Base-by-base conservation (phyloP, 805 yeast genomes). In the Clavispora asparagi region DNA sequence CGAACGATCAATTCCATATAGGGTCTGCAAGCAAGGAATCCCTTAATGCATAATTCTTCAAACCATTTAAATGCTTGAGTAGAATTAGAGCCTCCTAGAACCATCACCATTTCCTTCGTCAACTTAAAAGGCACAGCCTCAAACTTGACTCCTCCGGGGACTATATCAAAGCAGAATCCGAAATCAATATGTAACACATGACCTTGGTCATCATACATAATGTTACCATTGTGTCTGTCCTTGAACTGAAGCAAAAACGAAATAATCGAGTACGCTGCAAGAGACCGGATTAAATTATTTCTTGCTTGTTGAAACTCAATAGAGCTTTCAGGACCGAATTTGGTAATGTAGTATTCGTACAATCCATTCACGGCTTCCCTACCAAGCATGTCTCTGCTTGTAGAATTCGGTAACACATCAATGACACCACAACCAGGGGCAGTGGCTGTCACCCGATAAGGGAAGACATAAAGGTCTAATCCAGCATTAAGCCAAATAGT, bases 351-450 rank as follows among this genome's bases (percentile, higher is more conserved):
- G 68, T 92, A 94, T 60, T 92, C 97, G 61, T 88, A 90, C 45
- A 94, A 73, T 2, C 98, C 99, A 65, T 94, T 94, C 26, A 94
- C 99, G 1, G 99, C 99, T 62, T 94, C 99, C 60, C 99, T 81
- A 37, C 99, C 99, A 43, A 94, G 76, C 98, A 94, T 92, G 68
- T 94, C 99, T 69, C 99, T 82, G 38, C 97, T 89, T 26, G 89
- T 84, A 6, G 97, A 85, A 62, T 92, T 87, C 30, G 99, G 99
- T 54, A 94, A 76, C 29, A 95, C 99, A 63, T 95, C 99, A 70
- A 94, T 94, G 39, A 94, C 95, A 67, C 99, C 99, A 71, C 98
- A 91, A 0, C 99, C 99, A 1, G 99, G 98, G 2, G 96, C 97
- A 9, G 99, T 94, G 1, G 99, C 99, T 0, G 97, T 91, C 25